Conservation (phyloP, 805 yeast species). For the Candida dajiaensis region DNA sequence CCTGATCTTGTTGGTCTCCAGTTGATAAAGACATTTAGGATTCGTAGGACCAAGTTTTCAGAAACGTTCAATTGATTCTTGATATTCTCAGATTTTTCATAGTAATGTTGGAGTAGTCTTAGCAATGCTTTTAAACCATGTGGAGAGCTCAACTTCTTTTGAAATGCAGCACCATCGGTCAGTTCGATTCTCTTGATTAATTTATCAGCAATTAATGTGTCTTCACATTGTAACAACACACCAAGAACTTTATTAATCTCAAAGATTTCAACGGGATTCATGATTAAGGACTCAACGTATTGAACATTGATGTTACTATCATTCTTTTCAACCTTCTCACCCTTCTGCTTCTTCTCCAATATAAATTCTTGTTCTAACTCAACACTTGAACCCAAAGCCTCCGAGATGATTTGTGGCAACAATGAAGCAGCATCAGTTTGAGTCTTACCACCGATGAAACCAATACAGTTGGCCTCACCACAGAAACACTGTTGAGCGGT, state of each 20-base stretch:
- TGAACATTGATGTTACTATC: constrained; percentile 57
- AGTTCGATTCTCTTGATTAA: constrained; percentile 61
- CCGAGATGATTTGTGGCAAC: constrained; percentile 76
- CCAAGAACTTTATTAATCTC: constrained; percentile 80
- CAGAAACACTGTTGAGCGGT: constrained; percentile 92
- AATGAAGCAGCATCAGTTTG: constrained; percentile 88
- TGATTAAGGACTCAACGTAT: constrained; percentile 54
- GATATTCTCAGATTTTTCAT: constrained; percentile 6
- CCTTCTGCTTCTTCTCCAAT: constrained; percentile 46
- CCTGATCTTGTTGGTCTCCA: constrained; percentile 74
- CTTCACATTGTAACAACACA: constrained; percentile 73
- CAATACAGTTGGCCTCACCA: constrained; percentile 87
- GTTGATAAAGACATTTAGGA: constrained; percentile 50
- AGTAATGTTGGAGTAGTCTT: constrained; percentile 41
- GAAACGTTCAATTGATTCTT: constrained; percentile 21
- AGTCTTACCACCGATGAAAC: constrained; percentile 93
- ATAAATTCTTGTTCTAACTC: constrained; percentile 69
- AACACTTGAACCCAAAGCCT: constrained; percentile 74
- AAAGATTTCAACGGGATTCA: constrained; percentile 39
- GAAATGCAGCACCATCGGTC: constrained; percentile 44
- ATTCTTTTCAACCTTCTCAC: constrained; percentile 41
- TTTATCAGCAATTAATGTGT: constrained; percentile 53
- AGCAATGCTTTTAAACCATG: constrained; percentile 86
- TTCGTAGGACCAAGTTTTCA: constrained; percentile 36
- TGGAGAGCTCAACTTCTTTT: constrained; percentile 58